phyloP scores from a whole-genome alignment of 2,329 filamentous ascomycete species.

The Aureobasidium vineae region DNA sequence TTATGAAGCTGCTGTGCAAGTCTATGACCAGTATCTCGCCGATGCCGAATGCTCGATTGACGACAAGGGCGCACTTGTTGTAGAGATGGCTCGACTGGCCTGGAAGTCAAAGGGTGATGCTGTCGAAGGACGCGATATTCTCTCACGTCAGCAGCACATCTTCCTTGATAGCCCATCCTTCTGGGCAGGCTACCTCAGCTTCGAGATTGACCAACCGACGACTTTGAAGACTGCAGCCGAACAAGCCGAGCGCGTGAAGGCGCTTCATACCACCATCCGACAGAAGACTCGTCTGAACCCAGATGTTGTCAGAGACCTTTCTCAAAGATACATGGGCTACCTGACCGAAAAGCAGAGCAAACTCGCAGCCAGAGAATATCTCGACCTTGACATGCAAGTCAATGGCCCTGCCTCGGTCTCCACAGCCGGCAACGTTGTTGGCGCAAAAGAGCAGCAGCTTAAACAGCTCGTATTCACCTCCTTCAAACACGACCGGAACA shows the following conservation, averaged over 20 bases:
- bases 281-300: conserved; percentile 68
- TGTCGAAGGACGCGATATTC: conserved; percentile 79
- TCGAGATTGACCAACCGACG: conserved; percentile 82
- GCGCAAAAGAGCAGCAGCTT: neutral
- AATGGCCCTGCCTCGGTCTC: conserved; percentile 60
- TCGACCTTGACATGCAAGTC: conserved; percentile 78
- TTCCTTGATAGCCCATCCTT: conserved; percentile 84
- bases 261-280: conserved; percentile 73
- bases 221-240: conserved; percentile 61
- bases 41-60: conserved; percentile 68
- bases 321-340: conserved; percentile 76
- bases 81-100: conserved; percentile 80
- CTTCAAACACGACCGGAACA: too few species aligned
- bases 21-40: conserved; percentile 80
- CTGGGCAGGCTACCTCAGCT: conserved; percentile 85
- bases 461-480: neutral
- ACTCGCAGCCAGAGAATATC: conserved; percentile 80
- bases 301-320: conserved; percentile 69
- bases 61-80: conserved; percentile 81
- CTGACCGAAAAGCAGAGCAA: conserved; percentile 79
- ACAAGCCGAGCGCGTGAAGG: conserved; percentile 72
- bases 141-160: conserved; percentile 75
- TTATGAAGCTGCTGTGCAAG: conserved; percentile 76
- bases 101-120: conserved; percentile 83
- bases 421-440: neutral